Base-by-base conservation (phyloP, 768 basidiomycete genomes). In the Trametes cinnabarina region DNA sequence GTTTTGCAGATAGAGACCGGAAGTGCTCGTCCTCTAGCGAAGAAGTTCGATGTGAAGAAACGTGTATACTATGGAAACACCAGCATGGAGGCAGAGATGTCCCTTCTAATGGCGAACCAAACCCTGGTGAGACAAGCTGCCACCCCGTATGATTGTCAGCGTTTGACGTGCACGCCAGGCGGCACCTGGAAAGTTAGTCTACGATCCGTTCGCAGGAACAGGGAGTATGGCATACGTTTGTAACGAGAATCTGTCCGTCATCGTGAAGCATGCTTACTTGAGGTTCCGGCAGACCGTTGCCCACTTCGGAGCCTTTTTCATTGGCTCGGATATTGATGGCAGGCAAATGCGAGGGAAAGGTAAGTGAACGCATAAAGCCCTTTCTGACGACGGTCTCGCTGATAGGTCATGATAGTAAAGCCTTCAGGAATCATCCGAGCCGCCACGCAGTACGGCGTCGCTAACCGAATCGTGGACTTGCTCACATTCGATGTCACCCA, bases 271-370 rank as follows among this genome's bases (percentile, higher is more conserved):
- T 58, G 23, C 53, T 55, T 11, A 48, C 14, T 15, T 14, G 46
- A 34, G 40, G 20, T 35, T 19, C 42, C 26, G 32, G 11, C 68
- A 94, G 92, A 91, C 94, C 0, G 81, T 83, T 3, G 91, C 94
- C 0, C 80, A 92, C 66, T 98, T 95, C 63, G 97, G 97, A 2
- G 88, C 94, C 0, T 72, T 85, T 25, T 83, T 94, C 0, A 85
- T 90, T 54, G 97, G 96, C 17, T 94, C 92, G 17, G 97, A 98
- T 70, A 98, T 99, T 47, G 96, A 98, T 67, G 97, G 97, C 0
- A 81, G 97, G 40, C 96, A 98, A 69, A 95, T 98, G 89, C 79
- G 94, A 58, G 97, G 97, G 17, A 96, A 92, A 81, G 82, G 94
- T 88, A 62, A 51, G 72, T 60, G 6, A 7, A 17, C 4, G 35